A percentile compares a stretch with the other conserved stretches of the same genome.
These are phyloP conservation scores for Phaseolus lunatus DNA, from an alignment of 306 rosid genomes.

Conservation along the genomic window DNA sequence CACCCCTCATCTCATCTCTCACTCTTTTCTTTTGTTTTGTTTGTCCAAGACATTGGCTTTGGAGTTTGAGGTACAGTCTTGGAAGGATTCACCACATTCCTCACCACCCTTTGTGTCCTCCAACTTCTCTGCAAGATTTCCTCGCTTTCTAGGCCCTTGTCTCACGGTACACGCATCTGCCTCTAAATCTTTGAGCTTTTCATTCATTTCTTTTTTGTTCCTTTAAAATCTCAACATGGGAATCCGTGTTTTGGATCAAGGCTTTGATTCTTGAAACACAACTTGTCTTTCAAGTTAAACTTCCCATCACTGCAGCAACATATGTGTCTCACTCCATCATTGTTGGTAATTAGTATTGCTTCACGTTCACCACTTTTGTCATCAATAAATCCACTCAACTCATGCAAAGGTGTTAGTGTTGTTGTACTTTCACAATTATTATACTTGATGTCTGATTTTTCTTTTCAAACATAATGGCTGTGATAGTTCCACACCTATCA, in stretches of 20 bases:
- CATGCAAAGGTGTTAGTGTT: constrained; percentile 8
- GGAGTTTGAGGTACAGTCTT: constrained; percentile 45
- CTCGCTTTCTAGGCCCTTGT: constrained; percentile 56
- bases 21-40: constrained; percentile 42
- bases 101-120: constrained; percentile 42
- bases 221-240: constrained; percentile 17
- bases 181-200: constrained; percentile 52
- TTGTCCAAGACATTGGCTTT: constrained; percentile 51
- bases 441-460: constrained; percentile 7
- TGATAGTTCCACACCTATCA: constrained; percentile 40
- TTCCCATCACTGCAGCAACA: not conserved
- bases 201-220: constrained; percentile 11
- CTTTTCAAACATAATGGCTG: constrained; percentile 27
- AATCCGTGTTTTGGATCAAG: constrained; percentile 32
- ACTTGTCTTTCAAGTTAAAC: constrained; percentile 21
- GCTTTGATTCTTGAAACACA: constrained; percentile 29
- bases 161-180: constrained; percentile 52
- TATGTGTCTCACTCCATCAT: constrained; percentile 38
- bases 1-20: not conserved
- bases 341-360: not conserved
- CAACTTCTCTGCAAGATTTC: constrained; percentile 48
- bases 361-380: not conserved
- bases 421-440: not conserved
- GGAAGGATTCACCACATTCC: constrained; percentile 51
- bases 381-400: constrained; percentile 37